Evolutionary conservation across 2,329 filamentous ascomycete genomes (phyloP), one percentile per base, ranked within the genome.

Genomic region (Claviceps cyperi): DNA sequence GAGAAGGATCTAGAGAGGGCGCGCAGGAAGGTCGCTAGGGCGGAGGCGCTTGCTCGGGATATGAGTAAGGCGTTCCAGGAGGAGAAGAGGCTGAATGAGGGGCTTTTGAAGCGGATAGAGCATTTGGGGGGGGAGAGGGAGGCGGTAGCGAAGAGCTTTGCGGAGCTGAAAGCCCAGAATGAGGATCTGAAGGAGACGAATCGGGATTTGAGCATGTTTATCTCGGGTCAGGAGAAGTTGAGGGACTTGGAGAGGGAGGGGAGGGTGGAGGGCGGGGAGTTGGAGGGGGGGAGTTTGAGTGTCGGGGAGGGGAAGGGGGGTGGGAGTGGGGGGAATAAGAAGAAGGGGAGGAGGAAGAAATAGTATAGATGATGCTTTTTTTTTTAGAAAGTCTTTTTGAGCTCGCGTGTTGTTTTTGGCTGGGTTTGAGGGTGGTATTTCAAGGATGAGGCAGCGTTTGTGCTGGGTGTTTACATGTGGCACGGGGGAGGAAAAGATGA

Each of bases 121-220:
- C 81, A 86, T 56, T 66, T 94, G 43, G 80, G 83, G 53, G 70
- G 71, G 41, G 81, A 86, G 57, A 68, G 82, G 7, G 73, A 75
- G 51, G 69, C 56, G 19, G 65, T 87, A 17, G 72, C 76, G 41
- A 72, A 71, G 52, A 75, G 83, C 62, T 65, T 82, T 1, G 71
- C 72, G 24, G 72, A 71, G 40, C 66, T 85, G 4, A 77, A 76
- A 57, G 61, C 58, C 14, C 79, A 88, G 64, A 84, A 86, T 56
- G 74, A 70, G 39, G 88, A 94, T 57, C 67, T 95, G 43, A 79
- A 81, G 56, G 89, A 94, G 64, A 84, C 89, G 74, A 94, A 95
- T 62, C 77, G 85, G 14, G 91, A 96, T 63, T 63, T 96, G 62
- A 81, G 75, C 47, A 90, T 94, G 75, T 94, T 91, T 60, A 91